phyloP scores from a whole-genome alignment of 2,329 filamentous ascomycete genomes.

The Exophiala spinifera region DNA sequence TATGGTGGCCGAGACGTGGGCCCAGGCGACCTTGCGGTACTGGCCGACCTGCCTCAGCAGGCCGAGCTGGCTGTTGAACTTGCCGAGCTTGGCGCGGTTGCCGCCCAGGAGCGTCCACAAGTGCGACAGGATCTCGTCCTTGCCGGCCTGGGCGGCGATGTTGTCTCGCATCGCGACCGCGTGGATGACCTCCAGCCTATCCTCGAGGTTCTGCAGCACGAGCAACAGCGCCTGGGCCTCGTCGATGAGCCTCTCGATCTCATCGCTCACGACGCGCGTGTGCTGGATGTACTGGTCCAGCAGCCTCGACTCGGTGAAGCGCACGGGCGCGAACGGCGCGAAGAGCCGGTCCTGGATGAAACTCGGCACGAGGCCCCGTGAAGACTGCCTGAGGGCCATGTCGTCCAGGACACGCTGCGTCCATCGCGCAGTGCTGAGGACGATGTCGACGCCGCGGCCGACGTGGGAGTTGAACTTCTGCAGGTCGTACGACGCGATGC shows the following conservation, averaged over 20 bases:
- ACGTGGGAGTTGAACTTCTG: slow-evolving; percentile 75
- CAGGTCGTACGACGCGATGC: slow-evolving; percentile 63
- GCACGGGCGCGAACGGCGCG: slow-evolving; percentile 61
- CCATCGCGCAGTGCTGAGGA: slow-evolving; percentile 73
- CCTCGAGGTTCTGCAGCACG: slow-evolving; percentile 66
- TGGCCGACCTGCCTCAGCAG: slow-evolving; percentile 63
- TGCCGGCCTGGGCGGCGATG: slow-evolving; percentile 55
- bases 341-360: slow-evolving; percentile 49
- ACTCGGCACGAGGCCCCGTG: slow-evolving; percentile 37
- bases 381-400: slow-evolving; percentile 47
- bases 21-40: slow-evolving; percentile 64
- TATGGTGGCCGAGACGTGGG: slow-evolving; percentile 66
- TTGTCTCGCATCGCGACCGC: slow-evolving; percentile 65
- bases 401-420: slow-evolving; percentile 67
- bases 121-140: slow-evolving; percentile 64
- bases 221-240: slow-evolving; percentile 67
- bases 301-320: slow-evolving; percentile 60
- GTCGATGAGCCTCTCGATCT: slow-evolving; percentile 64
- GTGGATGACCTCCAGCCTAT: slow-evolving; percentile 66
- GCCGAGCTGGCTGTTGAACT: slow-evolving; percentile 60
- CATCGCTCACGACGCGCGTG: slow-evolving; percentile 65
- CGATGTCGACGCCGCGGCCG: slow-evolving; percentile 68
- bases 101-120: slow-evolving; percentile 74
- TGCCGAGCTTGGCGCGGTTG: slow-evolving; percentile 59
- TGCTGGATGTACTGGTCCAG: slow-evolving; percentile 74